Evolutionary conservation across 2,329 filamentous ascomycete genomes (phyloP).

Genomic region (Gremmenia infestans): DNA sequence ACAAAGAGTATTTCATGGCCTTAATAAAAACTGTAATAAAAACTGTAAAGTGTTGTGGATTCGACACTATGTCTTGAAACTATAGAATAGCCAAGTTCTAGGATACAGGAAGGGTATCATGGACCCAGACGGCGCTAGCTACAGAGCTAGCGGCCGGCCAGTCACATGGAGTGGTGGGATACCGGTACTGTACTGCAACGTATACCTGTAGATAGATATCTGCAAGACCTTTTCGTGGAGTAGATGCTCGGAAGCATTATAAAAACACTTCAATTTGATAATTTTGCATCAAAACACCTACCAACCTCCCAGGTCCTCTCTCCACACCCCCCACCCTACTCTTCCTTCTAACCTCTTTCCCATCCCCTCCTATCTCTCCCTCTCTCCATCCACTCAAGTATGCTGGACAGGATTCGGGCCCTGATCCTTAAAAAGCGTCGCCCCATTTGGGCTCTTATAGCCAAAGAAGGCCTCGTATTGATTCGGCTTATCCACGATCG

Average conservation of each 20-base stretch:
- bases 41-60: neutral
- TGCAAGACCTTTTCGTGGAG: too few relatives aligned
- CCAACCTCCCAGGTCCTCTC: neutral
- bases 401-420: slow-evolving; percentile 1
- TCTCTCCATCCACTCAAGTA: neutral
- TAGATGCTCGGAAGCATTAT: too few relatives aligned
- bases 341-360: neutral
- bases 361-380: neutral
- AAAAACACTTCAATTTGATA: too few relatives aligned
- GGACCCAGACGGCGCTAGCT: too few relatives aligned
- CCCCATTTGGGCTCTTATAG: slow-evolving; percentile 12
- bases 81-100: too few relatives aligned
- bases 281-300: neutral
- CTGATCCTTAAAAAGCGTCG: neutral
- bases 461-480: slow-evolving; percentile 17
- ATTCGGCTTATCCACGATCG: slow-evolving; percentile 6
- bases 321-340: neutral
- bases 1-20: neutral
- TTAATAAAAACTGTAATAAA: neutral
- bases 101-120: too few relatives aligned
- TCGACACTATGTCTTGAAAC: neutral
- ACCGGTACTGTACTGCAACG: too few relatives aligned
- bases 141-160: too few relatives aligned
- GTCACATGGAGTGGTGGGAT: too few relatives aligned
- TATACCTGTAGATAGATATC: too few relatives aligned